Evolutionary conservation across 805 yeast genomes (phyloP).

Genomic region (Myxozyma neglecta): DNA sequence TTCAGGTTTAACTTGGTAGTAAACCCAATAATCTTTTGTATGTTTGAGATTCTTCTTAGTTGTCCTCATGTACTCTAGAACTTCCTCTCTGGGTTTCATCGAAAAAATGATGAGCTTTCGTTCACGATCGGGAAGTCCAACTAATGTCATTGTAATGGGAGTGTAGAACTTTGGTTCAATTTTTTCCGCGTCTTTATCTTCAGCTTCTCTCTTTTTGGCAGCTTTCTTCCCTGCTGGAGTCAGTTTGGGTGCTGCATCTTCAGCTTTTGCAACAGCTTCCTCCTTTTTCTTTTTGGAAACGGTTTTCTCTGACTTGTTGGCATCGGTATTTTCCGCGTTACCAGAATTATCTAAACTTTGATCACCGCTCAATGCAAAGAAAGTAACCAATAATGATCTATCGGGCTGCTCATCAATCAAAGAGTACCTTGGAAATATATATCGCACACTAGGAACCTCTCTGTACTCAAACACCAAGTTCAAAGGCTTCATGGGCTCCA

Average conservation of each 20-base stretch:
- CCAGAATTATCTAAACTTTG: background rate
- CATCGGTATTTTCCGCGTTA: background rate
- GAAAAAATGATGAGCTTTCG: slow-evolving; percentile 67
- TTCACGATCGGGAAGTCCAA: slow-evolving; percentile 64
- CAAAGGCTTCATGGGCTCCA: slow-evolving; percentile 22
- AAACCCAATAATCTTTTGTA: slow-evolving; percentile 61
- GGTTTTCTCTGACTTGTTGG: background rate
- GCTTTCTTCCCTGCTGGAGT: slow-evolving; percentile 28
- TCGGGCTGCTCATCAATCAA: slow-evolving; percentile 57
- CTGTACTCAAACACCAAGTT: slow-evolving; percentile 80
- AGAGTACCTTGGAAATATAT: slow-evolving; percentile 70
- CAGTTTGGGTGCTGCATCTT: background rate
- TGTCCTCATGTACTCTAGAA: slow-evolving; percentile 59
- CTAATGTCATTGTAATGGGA: slow-evolving; percentile 64
- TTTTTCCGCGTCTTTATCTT: background rate
- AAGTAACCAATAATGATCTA: slow-evolving; percentile 12
- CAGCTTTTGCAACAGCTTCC: background rate
- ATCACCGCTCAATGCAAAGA: background rate
- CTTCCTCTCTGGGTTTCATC: slow-evolving; percentile 57
- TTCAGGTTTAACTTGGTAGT: slow-evolving; percentile 64
- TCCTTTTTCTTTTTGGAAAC: background rate
- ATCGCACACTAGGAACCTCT: slow-evolving; percentile 67
- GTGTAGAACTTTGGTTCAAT: slow-evolving; percentile 40
- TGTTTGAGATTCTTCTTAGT: slow-evolving; percentile 62
- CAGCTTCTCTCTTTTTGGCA: slow-evolving; percentile 32